phyloP scores from a whole-genome alignment of 208 protist species.

The Endotrypanum monterogeii region DNA sequence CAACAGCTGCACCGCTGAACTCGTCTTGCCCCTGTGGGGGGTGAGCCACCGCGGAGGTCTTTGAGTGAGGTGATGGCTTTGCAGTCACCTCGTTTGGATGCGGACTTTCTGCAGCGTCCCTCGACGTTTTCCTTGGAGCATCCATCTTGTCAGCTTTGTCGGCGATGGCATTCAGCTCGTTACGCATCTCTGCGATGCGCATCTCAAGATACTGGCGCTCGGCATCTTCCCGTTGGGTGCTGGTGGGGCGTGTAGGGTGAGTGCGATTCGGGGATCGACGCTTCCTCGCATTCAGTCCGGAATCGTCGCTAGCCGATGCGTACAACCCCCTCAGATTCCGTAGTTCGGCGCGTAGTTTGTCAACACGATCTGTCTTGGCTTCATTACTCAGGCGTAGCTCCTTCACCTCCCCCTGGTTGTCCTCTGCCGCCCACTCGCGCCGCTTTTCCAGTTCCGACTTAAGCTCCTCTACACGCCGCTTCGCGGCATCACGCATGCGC shows the following conservation, averaged over 20 bases:
- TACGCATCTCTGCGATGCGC: constrained; percentile 50
- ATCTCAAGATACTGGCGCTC: constrained; percentile 54
- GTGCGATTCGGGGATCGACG: neutral
- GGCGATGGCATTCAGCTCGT: constrained; percentile 18
- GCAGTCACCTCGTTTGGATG: neutral
- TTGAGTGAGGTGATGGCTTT: neutral
- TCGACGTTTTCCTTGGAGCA: neutral
- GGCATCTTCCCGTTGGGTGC: constrained; percentile 28
- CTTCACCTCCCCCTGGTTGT: constrained; percentile 15
- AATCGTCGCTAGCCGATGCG: neutral
- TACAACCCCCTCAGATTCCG: neutral
- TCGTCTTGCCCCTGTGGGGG: neutral
- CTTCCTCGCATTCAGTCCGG: neutral
- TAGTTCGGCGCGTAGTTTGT: constrained; percentile 37
- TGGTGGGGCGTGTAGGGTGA: neutral
- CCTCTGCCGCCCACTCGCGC: constrained; percentile 6
- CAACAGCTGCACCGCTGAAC: neutral
- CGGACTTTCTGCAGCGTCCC: neutral
- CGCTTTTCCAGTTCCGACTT: constrained; percentile 26
- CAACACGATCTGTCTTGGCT: constrained; percentile 37
- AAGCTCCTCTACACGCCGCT: constrained; percentile 43
- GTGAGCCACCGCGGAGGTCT: neutral
- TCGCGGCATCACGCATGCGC: constrained; percentile 43
- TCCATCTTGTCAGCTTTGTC: neutral
- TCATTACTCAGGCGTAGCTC: constrained; percentile 38